A percentile compares a stretch with the other conserved stretches of the same genome.
phyloP scores from a whole-genome alignment of 2,329 filamentous ascomycete genomes.

The Cytospora chrysosperma region DNA sequence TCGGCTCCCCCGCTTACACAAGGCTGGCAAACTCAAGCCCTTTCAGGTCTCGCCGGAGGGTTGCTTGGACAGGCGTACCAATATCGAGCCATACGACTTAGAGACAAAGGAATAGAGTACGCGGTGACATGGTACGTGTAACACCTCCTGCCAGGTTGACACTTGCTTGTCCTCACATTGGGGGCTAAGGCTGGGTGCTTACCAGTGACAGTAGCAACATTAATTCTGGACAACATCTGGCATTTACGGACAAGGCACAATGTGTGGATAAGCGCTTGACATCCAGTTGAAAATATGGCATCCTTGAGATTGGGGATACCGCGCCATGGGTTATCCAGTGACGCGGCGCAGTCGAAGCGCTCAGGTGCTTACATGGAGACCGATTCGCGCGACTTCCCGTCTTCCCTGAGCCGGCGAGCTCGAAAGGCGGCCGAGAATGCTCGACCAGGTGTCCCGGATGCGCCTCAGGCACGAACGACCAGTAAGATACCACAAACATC shows the following conservation, averaged over 20 bases:
- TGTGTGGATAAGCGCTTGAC: constrained; percentile 24
- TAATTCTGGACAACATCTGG: constrained; percentile 25
- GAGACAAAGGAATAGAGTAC: background rate
- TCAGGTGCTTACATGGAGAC: constrained; percentile 32
- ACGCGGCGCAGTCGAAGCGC: constrained; percentile 30
- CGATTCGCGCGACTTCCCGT: constrained; percentile 30
- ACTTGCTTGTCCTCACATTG: background rate
- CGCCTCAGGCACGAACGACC: constrained; percentile 22
- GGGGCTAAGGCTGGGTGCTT: constrained; percentile 5
- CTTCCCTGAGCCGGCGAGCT: constrained; percentile 27
- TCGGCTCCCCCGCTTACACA: constrained; percentile 14
- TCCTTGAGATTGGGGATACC: constrained; percentile 32
- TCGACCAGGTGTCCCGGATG: constrained; percentile 7
- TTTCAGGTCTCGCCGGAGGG: constrained; percentile 20
- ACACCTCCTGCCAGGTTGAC: background rate
- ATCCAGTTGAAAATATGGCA: constrained; percentile 32
- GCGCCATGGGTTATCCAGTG: constrained; percentile 29
- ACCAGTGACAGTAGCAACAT: constrained; percentile 3
- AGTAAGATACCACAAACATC: constrained; percentile 40
- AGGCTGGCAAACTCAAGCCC: constrained; percentile 22
- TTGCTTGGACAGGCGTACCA: background rate
- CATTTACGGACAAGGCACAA: constrained; percentile 2
- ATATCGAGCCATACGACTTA: background rate
- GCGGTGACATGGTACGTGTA: constrained; percentile 15
- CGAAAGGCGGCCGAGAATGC: constrained; percentile 31